Base-by-base conservation (phyloP, 225 moss, liverwort and hornwort genomes). In the Anthoceros angustus region DNA sequence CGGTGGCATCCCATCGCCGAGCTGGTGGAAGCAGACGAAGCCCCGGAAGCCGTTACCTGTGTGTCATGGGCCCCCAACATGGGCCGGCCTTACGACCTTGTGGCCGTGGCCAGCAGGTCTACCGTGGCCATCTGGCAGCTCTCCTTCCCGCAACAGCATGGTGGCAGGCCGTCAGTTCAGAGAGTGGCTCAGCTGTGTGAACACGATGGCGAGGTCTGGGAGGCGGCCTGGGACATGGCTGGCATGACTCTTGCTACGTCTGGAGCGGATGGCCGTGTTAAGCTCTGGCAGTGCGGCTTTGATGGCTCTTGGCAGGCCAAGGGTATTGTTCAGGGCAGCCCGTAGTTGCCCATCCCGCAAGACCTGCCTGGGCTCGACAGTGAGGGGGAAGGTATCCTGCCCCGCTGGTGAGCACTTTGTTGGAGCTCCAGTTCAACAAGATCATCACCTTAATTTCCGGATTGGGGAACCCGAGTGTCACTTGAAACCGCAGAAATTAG, bases 41-140 rank as follows among this genome's bases (percentile, higher is more conserved):
- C 89, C 42, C 76, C 79, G 10, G 92, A 92, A 69, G 70, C 84
- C 64, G 82, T 98, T 18, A 82, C 89, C 75, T 81, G 87, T 70
- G 81, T 98, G 16, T 87, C 98, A 15, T 98, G 98, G 98, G 98
- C 98, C 69, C 86, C 92, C 63, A 92, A 98, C 38, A 80, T 98
- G 48, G 98, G 92, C 78, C 87, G 95, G 80, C 84, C 95, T 43
- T 98, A 80, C 72, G 95, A 98, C 72, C 77, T 98, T 40, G 81
- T 98, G 71, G 91, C 95, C n/a, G 79, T 91, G 71, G 83, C 91
- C 42, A 85, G 91, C n/a, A 87, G 82, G 70, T 84, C 75, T 45
- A 80, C 88, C 39, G 74, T 98, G 32, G 87, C 89, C 65, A 80
- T 98, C 67, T 98, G 95, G 95, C 85, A 86, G 75, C 77, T 98